phyloP scores from a whole-genome alignment of 1,139 yeast genomes.

The Yamadazyma dushanensis region DNA sequence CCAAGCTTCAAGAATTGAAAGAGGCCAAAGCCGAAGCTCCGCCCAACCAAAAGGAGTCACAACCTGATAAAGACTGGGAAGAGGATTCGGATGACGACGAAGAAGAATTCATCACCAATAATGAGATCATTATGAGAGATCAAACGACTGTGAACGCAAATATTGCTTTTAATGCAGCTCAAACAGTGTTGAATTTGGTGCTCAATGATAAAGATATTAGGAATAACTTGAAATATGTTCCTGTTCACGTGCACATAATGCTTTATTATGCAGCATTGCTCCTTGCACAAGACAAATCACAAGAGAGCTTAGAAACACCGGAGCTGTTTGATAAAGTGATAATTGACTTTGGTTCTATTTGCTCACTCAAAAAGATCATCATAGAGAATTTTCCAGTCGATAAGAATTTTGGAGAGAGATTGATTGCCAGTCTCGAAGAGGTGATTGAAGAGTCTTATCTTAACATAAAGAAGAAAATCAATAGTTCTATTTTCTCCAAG shows the following conservation, averaged over 20 bases:
- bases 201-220: constrained; percentile 60
- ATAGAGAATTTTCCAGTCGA: constrained; percentile 54
- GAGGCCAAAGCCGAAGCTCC: constrained; percentile 4
- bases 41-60: constrained; percentile 10
- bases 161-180: constrained; percentile 64
- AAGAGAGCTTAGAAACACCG: constrained; percentile 13
- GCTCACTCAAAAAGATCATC: constrained; percentile 43
- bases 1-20: constrained; percentile 32
- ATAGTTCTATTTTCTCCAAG: constrained; percentile 13
- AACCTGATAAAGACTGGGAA: constrained; percentile 20
- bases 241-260: constrained; percentile 72
- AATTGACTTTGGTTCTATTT: constrained; percentile 32
- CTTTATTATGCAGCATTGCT: constrained; percentile 65
- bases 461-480: constrained; percentile 13
- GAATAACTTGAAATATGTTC: constrained; percentile 60
- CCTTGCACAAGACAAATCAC: constrained; percentile 42
- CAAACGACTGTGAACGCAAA: constrained; percentile 38
- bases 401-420: constrained; percentile 48
- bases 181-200: constrained; percentile 59
- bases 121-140: constrained; percentile 37
- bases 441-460: constrained; percentile 40
- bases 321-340: constrained; percentile 18
- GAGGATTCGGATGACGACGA: constrained; percentile 27
- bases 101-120: constrained; percentile 38
- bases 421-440: constrained; percentile 46